Conservation (phyloP, 164 flowering plant genomes). For the Sedum album region DNA sequence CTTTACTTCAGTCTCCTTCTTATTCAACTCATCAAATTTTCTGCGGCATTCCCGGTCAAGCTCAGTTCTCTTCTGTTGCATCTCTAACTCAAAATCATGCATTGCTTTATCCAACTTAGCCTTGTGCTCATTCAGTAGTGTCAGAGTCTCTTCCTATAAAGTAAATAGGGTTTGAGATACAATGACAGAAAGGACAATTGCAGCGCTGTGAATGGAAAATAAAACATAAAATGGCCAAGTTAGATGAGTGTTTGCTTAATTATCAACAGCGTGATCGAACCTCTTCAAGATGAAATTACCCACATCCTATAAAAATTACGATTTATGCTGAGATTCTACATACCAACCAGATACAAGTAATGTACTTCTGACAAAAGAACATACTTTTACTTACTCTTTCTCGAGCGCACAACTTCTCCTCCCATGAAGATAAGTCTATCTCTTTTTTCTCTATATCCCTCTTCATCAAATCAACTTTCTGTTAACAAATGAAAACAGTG, state of each 20-base stretch:
- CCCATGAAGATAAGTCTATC: constrained; percentile 38
- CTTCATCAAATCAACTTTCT: constrained; percentile 47
- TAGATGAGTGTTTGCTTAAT: not conserved
- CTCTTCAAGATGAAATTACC: no score
- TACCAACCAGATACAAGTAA: no score
- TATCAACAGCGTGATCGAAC: not conserved
- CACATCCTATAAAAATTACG: not conserved
- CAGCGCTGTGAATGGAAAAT: constrained; percentile 29
- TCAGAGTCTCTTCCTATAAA: constrained; percentile 58
- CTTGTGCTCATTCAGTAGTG: constrained; percentile 59
- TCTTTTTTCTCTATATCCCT: constrained; percentile 41
- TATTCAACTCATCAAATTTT: constrained; percentile 29
- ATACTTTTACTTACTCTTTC: constrained; percentile 50
- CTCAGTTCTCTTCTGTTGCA: constrained; percentile 43
- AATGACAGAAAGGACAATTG: not conserved
- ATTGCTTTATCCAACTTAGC: constrained; percentile 29
- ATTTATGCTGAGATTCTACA: no score
- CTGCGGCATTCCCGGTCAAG: constrained; percentile 46
- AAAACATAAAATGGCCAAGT: not conserved
- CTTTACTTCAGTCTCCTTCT: constrained; percentile 39
- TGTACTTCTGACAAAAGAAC: no score
- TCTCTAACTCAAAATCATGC: constrained; percentile 53
- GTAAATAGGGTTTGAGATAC: not conserved
- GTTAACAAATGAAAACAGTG: constrained; percentile 18
- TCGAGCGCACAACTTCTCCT: constrained; percentile 56